Conservation (phyloP, 2,329 filamentous ascomycete species). For the Aspergillus japonicus region DNA sequence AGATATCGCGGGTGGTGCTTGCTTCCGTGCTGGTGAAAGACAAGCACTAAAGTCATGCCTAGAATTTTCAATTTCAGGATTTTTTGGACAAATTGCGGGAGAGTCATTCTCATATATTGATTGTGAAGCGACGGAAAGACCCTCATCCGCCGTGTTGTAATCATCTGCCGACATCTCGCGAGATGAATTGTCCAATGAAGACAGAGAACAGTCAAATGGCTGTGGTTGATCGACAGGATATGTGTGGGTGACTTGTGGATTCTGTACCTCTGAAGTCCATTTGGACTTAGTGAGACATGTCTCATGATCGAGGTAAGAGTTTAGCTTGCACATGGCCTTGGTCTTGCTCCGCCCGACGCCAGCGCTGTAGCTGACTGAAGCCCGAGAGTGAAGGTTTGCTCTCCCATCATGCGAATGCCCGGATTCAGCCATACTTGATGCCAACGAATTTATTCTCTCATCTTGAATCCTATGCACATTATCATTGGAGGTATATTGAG, state of each 20-base stretch:
- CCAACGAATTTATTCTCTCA: not conserved
- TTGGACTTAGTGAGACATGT: not conserved
- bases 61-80: not conserved
- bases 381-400: not conserved
- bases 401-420: not conserved
- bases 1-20: not conserved
- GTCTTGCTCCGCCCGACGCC: not conserved
- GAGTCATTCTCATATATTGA: constrained; percentile 8
- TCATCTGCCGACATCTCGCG: constrained; percentile 26
- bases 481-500: not conserved
- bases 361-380: not conserved
- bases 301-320: not conserved
- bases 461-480: not conserved
- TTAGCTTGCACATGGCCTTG: not conserved
- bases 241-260: not conserved
- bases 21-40: not conserved
- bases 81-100: not conserved
- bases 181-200: constrained; percentile 19
- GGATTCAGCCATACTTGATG: not conserved
- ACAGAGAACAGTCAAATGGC: constrained; percentile 8
- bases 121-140: constrained; percentile 15
- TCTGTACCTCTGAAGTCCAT: not conserved
- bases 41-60: not conserved
- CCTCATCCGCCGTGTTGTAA: constrained; percentile 36
- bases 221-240: not conserved